Evolutionary conservation across 371 early-diverging fungal genomes (phyloP).

Genomic region (Lichtheimia ornata): DNA sequence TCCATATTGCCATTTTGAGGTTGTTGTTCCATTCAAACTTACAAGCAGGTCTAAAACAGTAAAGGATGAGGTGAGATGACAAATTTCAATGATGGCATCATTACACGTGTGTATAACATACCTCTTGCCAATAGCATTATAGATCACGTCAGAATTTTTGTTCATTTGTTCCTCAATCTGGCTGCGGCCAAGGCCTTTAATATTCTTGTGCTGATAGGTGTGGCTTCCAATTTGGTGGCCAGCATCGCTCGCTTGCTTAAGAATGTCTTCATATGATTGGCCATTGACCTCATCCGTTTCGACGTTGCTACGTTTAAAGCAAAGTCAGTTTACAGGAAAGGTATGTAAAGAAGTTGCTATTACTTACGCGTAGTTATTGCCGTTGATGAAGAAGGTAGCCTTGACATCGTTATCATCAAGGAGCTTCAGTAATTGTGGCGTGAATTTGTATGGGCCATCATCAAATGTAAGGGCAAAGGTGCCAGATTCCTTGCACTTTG

Average conservation of each 20-base stretch:
- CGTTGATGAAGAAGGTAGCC: constrained; percentile 66
- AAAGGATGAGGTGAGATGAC: too few species aligned
- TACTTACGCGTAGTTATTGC: constrained; percentile 46
- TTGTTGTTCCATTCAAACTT: constrained; percentile 9
- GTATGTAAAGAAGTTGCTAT: not conserved
- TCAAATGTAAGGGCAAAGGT: constrained; percentile 62
- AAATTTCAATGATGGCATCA: too few species aligned
- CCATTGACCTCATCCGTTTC: constrained; percentile 15
- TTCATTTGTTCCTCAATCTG: constrained; percentile 28
- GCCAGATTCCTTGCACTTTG: constrained; percentile 41
- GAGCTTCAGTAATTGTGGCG: constrained; percentile 37
- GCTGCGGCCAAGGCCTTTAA: constrained; percentile 17
- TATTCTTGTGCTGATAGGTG: constrained; percentile 54
- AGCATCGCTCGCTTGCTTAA: constrained; percentile 37
- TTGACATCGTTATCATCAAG: constrained; percentile 39
- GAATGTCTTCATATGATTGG: constrained; percentile 29
- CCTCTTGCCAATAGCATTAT: constrained; percentile 29
- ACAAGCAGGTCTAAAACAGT: constrained; percentile 32
- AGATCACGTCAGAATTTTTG: constrained; percentile 25
- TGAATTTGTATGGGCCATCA: constrained; percentile 53
- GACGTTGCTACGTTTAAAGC: constrained; percentile 16
- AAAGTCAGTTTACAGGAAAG: not conserved
- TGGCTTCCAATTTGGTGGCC: constrained; percentile 64
- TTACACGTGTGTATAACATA: constrained; percentile 5
- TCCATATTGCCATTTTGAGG: not conserved